phyloP scores from a whole-genome alignment of 2,329 filamentous ascomycete genomes.

The Parastagonospora avenae region DNA sequence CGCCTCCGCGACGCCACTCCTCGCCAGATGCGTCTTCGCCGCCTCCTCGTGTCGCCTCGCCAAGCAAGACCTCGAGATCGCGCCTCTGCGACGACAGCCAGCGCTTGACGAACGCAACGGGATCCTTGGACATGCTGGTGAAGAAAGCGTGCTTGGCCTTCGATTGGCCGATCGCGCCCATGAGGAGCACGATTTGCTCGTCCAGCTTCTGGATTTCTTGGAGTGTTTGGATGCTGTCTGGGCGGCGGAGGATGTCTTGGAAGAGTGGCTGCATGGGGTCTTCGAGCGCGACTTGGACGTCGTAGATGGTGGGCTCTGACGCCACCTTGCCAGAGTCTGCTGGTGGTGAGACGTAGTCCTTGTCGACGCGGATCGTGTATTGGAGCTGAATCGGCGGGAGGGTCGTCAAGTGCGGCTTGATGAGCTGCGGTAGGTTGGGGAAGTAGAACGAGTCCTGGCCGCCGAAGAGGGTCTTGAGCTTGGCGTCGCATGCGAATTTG shows the following conservation, averaged over 20 bases:
- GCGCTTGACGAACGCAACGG: constrained; percentile 79
- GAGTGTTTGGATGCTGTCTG: constrained; percentile 65
- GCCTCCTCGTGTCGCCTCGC: constrained; percentile 70
- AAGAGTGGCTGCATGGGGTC: constrained; percentile 77
- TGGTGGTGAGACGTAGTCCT: constrained; percentile 57
- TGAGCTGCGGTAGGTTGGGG: constrained; percentile 80
- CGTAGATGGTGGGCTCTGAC: constrained; percentile 83
- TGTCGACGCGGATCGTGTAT: constrained; percentile 93
- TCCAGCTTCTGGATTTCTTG: constrained; percentile 79
- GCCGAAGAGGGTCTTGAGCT: constrained; percentile 76
- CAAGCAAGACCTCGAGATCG: constrained; percentile 85
- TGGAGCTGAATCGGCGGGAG: constrained; percentile 81
- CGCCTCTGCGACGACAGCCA: constrained; percentile 93
- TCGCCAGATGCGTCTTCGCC: constrained; percentile 60
- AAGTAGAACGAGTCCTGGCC: constrained; percentile 77
- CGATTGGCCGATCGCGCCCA: constrained; percentile 81
- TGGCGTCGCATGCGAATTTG: constrained; percentile 86
- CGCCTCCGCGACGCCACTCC: constrained; percentile 71
- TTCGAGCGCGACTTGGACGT: constrained; percentile 82
- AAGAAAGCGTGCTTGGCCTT: constrained; percentile 93
- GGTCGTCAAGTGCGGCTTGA: constrained; percentile 76
- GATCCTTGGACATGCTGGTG: constrained; percentile 76
- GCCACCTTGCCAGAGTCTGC: constrained; percentile 70
- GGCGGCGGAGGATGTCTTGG: constrained; percentile 54
- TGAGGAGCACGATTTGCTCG: constrained; percentile 80